These are phyloP conservation scores for Bassia scoparia DNA, from an alignment of 148 eudicot genomes.

Conservation along the genomic window DNA sequence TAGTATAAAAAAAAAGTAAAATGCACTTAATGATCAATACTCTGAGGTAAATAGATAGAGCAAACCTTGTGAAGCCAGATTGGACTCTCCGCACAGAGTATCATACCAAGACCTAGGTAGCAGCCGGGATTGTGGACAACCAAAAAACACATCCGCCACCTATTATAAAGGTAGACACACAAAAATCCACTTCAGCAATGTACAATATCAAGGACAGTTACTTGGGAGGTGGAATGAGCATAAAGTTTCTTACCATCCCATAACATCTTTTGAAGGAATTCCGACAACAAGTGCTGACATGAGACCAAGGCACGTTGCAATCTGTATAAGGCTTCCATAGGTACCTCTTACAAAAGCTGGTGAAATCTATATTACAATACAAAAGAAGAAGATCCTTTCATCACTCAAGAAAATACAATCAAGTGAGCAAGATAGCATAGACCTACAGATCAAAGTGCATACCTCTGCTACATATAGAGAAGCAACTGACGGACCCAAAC, in stretches of 20 bases:
- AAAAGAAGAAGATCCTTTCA: background rate
- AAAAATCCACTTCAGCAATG: background rate
- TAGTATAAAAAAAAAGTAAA: background rate
- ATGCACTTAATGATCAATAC: constrained; percentile 8
- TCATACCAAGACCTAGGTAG: constrained; percentile 73
- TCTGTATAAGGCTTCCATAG: constrained; percentile 94
- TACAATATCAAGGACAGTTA: background rate
- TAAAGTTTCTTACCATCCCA: constrained; percentile 56
- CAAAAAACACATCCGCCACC: constrained; percentile 99
- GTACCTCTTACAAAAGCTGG: constrained; percentile 96
- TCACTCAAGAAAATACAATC: background rate
- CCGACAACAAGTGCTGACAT: constrained; percentile 71
- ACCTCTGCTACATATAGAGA: constrained; percentile 96
- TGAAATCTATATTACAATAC: constrained; percentile 55
- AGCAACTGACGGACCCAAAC: constrained; percentile 87
- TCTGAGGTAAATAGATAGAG: constrained; percentile 7
- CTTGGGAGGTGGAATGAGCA: background rate
- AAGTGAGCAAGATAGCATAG: background rate
- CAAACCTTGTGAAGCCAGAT: constrained; percentile 97
- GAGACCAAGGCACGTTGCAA: constrained; percentile 85
- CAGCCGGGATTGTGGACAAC: constrained; percentile 78
- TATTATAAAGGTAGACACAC: constrained; percentile 18
- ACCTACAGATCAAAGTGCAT: constrained; percentile 9
- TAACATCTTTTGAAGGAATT: constrained; percentile 64
- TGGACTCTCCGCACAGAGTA: constrained; percentile 85